phyloP scores from a whole-genome alignment of 2,329 filamentous ascomycete species.

The Neurospora crassa region DNA sequence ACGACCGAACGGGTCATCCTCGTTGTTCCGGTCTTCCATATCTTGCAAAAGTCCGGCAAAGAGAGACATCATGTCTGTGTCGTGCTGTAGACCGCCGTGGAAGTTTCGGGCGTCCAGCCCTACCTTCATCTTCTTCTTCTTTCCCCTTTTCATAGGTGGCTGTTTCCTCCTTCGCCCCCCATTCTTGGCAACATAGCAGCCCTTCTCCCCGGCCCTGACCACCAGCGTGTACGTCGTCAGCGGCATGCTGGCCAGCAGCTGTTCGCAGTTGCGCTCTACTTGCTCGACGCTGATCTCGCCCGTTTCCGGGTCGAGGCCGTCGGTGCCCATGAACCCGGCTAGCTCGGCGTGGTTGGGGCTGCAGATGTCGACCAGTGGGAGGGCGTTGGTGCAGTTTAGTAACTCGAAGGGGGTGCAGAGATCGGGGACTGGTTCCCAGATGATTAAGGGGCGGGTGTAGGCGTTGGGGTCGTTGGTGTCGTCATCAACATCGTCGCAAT shows the following conservation, averaged over 20 bases:
- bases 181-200: slow-evolving; percentile 56
- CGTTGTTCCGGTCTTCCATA: slow-evolving; percentile 22
- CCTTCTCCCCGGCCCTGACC: slow-evolving; percentile 60
- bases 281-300: slow-evolving; percentile 42
- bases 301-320: slow-evolving; percentile 42
- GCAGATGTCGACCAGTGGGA: slow-evolving; percentile 53
- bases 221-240: slow-evolving; percentile 57
- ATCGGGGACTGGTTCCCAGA: slow-evolving; percentile 95
- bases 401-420: slow-evolving; percentile 64
- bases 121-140: slow-evolving; percentile 14
- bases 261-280: slow-evolving; percentile 51
- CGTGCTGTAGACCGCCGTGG: slow-evolving; percentile 44
- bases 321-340: slow-evolving; percentile 68
- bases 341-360: slow-evolving; percentile 84
- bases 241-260: slow-evolving; percentile 55
- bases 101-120: slow-evolving; percentile 23
- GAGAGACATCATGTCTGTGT: slow-evolving; percentile 54
- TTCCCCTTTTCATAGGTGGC: slow-evolving; percentile 10
- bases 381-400: slow-evolving; percentile 53
- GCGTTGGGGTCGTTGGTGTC: slow-evolving; percentile 10
- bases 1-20: neutral
- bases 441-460: slow-evolving; percentile 57
- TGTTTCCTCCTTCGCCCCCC: slow-evolving; percentile 38
- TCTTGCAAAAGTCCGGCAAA: slow-evolving; percentile 50
- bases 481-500: slow-evolving; percentile 13